Evolutionary conservation across 768 basidiomycete species (phyloP).

Genomic region (Macrolepiota albuminosa): DNA sequence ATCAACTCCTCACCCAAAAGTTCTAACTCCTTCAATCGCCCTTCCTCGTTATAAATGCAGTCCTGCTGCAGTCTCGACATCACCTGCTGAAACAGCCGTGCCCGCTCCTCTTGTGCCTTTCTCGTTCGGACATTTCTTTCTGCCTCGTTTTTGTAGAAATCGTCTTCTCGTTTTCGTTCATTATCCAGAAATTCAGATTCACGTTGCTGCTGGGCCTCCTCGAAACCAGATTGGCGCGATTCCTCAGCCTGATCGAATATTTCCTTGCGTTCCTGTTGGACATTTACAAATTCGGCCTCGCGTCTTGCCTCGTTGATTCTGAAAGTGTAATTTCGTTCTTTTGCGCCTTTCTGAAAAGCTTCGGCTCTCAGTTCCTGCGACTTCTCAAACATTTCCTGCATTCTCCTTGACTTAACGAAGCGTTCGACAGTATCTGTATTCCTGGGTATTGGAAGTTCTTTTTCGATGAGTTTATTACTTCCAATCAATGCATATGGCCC

Average conservation of each 20-base stretch:
- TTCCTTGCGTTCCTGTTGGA: neutral
- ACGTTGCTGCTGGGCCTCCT: neutral
- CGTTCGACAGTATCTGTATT: neutral
- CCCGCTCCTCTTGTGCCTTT: neutral
- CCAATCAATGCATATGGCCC: neutral
- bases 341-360: neutral
- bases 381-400: neutral
- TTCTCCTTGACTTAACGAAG: neutral
- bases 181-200: neutral
- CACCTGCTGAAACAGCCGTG: neutral
- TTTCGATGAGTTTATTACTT: neutral
- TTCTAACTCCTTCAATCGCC: neutral
- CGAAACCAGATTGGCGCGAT: neutral
- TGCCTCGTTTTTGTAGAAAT: neutral
- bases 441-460: neutral
- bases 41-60: neutral
- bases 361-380: slow-evolving; percentile 1
- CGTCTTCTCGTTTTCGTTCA: neutral
- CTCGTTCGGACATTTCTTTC: neutral
- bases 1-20: neutral
- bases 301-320: slow-evolving; percentile 4
- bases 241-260: neutral
- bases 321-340: neutral
- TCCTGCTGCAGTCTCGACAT: neutral
- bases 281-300: neutral